Evolutionary conservation across 208 protist genomes (phyloP).

Genomic region (Crithidia brevicula): DNA sequence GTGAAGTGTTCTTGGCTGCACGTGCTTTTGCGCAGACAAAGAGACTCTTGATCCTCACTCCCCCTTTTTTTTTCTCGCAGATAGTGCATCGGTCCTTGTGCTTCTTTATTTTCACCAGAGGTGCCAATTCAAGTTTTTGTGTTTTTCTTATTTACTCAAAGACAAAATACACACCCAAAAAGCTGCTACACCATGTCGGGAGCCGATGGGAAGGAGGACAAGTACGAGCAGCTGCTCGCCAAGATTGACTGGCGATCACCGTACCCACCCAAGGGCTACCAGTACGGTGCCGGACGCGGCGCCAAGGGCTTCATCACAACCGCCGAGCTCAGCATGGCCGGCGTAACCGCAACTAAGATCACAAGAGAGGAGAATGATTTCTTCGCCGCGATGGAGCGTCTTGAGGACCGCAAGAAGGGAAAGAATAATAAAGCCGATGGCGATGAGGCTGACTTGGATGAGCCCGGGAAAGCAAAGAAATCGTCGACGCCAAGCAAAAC

Average conservation of each 20-base stretch:
- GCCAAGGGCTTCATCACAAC: constrained; percentile 78
- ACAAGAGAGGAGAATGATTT: constrained; percentile 55
- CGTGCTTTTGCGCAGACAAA: no score
- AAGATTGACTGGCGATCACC: constrained; percentile 80
- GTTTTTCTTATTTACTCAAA: no score
- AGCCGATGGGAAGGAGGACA: constrained; percentile 42
- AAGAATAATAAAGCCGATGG: constrained; percentile 12
- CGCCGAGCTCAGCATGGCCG: constrained; percentile 62
- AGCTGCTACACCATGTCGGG: background rate
- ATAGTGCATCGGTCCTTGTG: no score
- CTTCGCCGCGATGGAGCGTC: constrained; percentile 50
- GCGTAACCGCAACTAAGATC: constrained; percentile 28
- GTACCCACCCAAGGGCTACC: constrained; percentile 74
- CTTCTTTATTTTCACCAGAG: no score
- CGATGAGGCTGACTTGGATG: background rate
- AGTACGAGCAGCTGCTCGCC: constrained; percentile 76
- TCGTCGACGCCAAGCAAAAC: background rate
- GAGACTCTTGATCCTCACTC: no score
- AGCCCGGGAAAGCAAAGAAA: background rate
- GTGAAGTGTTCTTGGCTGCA: no score
- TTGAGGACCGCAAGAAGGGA: constrained; percentile 41
- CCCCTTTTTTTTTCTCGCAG: constrained; percentile 14
- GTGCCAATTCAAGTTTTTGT: no score
- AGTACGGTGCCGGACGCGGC: constrained; percentile 78
- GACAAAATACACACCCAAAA: no score